These are phyloP conservation scores for Coemansia sp. DNA, from an alignment of 192 early-diverging fungal genomes.

Conservation along the genomic window DNA sequence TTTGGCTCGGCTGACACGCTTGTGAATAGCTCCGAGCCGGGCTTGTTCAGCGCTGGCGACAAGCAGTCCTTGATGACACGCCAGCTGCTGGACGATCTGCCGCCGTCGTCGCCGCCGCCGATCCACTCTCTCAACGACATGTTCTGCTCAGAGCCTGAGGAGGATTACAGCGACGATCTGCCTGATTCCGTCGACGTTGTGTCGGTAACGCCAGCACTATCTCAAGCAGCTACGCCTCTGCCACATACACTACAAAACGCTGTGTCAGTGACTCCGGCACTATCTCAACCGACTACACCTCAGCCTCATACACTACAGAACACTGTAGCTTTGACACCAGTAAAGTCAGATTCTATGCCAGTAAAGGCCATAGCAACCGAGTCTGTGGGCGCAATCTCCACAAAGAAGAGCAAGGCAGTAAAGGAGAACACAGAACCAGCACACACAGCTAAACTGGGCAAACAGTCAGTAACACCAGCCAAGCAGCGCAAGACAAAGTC, in stretches of 20 bases:
- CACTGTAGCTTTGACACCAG: not conserved
- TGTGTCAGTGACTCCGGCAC: not conserved
- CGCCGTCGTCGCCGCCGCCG: conserved; percentile 45
- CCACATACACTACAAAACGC: not conserved
- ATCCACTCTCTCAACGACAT: conserved; percentile 19
- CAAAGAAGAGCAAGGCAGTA: conserved; percentile 10
- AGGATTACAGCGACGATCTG: conserved; percentile 21
- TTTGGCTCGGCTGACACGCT: conserved; percentile 46
- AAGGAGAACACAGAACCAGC: conserved; percentile 14
- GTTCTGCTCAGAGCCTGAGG: conserved; percentile 13
- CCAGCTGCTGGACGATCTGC: conserved; percentile 41
- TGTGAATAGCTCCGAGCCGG: conserved; percentile 28
- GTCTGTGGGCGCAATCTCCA: not conserved
- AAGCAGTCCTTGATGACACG: conserved; percentile 8
- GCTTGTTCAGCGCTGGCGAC: conserved; percentile 9
- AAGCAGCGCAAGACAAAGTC: not conserved
- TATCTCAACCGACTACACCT: not conserved
- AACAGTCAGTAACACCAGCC: not conserved
- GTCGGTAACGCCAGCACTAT: conserved; percentile 4
- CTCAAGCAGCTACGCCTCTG: not conserved
- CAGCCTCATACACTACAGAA: not conserved
- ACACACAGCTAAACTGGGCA: conserved; percentile 15
- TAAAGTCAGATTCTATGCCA: not conserved
- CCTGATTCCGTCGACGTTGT: conserved; percentile 21
- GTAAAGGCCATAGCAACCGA: not conserved